These are phyloP conservation scores for Aspergillus baeticus DNA, from an alignment of 495 filamentous ascomycete species.

Conservation along the genomic window DNA sequence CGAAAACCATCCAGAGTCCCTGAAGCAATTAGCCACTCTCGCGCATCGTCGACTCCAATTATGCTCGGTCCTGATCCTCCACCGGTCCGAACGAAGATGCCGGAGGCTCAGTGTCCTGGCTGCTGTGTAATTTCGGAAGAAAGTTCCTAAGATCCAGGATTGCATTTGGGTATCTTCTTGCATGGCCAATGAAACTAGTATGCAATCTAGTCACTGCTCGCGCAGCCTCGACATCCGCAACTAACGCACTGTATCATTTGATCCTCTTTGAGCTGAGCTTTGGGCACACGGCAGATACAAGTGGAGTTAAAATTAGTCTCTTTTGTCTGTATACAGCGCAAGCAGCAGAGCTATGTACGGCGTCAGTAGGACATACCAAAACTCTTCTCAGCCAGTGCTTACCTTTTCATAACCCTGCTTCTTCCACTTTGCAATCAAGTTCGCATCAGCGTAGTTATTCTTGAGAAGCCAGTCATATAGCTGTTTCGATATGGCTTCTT, in stretches of 20 bases:
- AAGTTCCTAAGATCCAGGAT: neutral
- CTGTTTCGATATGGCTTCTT: slow-evolving; percentile 86
- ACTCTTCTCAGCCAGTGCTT: slow-evolving; percentile 14
- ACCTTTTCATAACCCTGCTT: slow-evolving; percentile 99
- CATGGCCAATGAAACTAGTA: neutral
- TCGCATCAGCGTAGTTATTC: slow-evolving; percentile 92
- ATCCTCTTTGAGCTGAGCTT: slow-evolving; percentile 85
- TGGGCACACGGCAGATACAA: slow-evolving; percentile 95
- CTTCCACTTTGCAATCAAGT: slow-evolving; percentile 99
- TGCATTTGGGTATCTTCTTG: neutral
- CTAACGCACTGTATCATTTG: slow-evolving; percentile 92
- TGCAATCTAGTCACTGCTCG: slow-evolving; percentile 68
- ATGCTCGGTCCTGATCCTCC: neutral
- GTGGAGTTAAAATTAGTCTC: slow-evolving; percentile 98
- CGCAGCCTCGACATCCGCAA: slow-evolving; percentile 91
- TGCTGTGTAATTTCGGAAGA: too few species aligned
- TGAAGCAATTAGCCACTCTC: neutral
- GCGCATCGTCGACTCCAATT: neutral
- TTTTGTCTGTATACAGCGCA: slow-evolving; percentile 96
- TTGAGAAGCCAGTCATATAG: slow-evolving; percentile 97
- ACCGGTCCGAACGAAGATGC: too few species aligned
- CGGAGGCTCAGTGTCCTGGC: too few species aligned
- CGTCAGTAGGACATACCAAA: neutral
- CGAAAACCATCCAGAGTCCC: neutral
- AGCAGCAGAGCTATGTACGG: slow-evolving; percentile 71